phyloP scores from a whole-genome alignment of 495 filamentous ascomycete species.

The Saxophila tyrrhenica region DNA sequence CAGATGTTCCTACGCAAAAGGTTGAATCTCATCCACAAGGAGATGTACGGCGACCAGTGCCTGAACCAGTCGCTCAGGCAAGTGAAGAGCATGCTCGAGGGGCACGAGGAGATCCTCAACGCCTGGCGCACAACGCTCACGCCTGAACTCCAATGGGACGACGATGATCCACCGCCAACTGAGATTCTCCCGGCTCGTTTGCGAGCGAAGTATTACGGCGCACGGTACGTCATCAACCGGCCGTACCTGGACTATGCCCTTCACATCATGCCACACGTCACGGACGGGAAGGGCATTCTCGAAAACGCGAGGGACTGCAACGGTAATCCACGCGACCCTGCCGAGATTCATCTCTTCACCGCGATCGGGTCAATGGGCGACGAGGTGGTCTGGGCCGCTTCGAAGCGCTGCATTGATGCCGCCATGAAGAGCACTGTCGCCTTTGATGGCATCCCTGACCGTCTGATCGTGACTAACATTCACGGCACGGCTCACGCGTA shows the following conservation, averaged over 20 bases:
- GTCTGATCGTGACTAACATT: constrained; percentile 83
- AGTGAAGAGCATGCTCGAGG: constrained; percentile 3
- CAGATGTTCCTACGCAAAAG: constrained; percentile 79
- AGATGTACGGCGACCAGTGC: constrained; percentile 23
- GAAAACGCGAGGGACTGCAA: constrained; percentile 5
- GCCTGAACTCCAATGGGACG: constrained; percentile 49
- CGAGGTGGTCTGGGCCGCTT: constrained; percentile 33
- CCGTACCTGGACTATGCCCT: constrained; percentile 62
- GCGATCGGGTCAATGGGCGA: constrained; percentile 11
- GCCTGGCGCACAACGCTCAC: constrained; percentile 37
- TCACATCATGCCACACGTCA: constrained; percentile 29
- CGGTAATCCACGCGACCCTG: constrained; percentile 12
- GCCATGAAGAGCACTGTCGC: constrained; percentile 76
- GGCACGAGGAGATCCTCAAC: constrained; percentile 24
- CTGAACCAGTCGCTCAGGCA: neutral
- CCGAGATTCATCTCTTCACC: constrained; percentile 17
- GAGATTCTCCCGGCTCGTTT: constrained; percentile 79
- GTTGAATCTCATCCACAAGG: constrained; percentile 71
- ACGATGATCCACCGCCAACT: constrained; percentile 43
- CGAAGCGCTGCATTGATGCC: constrained; percentile 48
- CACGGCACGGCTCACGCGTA: constrained; percentile 97
- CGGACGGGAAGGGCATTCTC: neutral
- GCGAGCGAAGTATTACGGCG: constrained; percentile 90
- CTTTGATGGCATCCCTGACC: constrained; percentile 53
- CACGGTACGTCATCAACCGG: constrained; percentile 77